phyloP scores from a whole-genome alignment of 2,329 filamentous ascomycete genomes.

The Epichloe glyceriae region DNA sequence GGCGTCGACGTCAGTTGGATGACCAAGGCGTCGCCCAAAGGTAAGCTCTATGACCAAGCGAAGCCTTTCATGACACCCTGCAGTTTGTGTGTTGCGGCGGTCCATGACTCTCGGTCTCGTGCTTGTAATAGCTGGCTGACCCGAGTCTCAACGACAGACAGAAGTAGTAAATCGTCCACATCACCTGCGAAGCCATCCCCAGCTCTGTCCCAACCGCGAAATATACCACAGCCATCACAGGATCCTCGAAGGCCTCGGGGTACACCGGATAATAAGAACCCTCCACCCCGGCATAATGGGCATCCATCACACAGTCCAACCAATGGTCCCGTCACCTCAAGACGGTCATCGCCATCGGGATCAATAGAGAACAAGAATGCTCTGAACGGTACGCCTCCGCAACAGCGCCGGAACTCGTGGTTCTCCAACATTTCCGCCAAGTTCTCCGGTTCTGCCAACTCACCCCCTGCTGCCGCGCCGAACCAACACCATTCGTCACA shows the following conservation, averaged over 20 bases:
- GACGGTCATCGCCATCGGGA: conserved; percentile 19
- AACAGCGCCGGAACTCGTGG: conserved; percentile 66
- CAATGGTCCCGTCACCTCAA: conserved; percentile 13
- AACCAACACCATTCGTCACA: conserved; percentile 7
- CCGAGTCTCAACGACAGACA: conserved; percentile 14
- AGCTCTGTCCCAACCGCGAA: conserved; percentile 19
- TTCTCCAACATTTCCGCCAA: conserved; percentile 88
- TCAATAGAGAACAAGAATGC: conserved; percentile 22
- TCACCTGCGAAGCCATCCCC: conserved; percentile 14
- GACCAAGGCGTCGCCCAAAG: conserved; percentile 68
- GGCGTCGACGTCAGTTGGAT: conserved; percentile 86
- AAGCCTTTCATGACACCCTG: neutral
- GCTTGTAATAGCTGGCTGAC: neutral
- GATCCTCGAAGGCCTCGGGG: conserved; percentile 15
- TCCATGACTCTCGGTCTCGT: neutral
- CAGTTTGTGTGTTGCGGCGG: neutral
- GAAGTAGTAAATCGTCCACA: conserved; percentile 17
- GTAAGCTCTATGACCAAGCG: conserved; percentile 30
- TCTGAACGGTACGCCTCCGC: conserved; percentile 22
- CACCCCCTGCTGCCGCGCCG: conserved; percentile 18
- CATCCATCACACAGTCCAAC: conserved; percentile 11
- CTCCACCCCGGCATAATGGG: conserved; percentile 9
- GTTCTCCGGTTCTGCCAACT: conserved; percentile 52
- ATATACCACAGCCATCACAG: conserved; percentile 17
- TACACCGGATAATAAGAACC: conserved; percentile 13